Conservation (phyloP, 169 alveolate genomes). For the Eimeria acervulina region DNA sequence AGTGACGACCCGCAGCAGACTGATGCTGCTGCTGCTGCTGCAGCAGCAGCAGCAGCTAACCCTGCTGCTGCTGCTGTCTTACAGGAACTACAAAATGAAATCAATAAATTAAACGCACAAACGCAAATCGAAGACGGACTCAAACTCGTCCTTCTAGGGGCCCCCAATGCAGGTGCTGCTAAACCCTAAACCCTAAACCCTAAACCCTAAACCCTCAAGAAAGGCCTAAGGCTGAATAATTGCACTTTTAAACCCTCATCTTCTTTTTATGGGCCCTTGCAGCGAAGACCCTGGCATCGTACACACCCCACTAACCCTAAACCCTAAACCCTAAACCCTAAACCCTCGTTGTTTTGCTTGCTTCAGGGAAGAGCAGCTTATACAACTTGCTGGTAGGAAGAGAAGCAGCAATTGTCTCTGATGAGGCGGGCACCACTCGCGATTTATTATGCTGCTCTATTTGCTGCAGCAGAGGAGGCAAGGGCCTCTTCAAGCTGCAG, state of each 20-base stretch:
- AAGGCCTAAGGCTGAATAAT: neutral
- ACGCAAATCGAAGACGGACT: neutral
- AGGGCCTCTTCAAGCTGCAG: neutral
- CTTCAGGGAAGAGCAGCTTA: slow-evolving; percentile 64
- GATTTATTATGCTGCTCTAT: slow-evolving; percentile 18
- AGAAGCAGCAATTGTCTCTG: slow-evolving; percentile 69
- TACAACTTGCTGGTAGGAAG: slow-evolving; percentile 45
- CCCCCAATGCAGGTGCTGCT: slow-evolving; percentile 77
- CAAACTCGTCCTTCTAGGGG: slow-evolving; percentile 4
- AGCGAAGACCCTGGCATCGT: no score
- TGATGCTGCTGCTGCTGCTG: slow-evolving; percentile 39
- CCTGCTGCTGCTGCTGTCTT: neutral
- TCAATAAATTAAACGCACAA: neutral
- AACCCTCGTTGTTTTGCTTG: neutral
- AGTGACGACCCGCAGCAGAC: slow-evolving; percentile 62
- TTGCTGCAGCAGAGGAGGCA: slow-evolving; percentile 39
- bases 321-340: slow-evolving; percentile 36
- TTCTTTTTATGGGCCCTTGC: no score
- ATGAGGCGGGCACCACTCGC: slow-evolving; percentile 46
- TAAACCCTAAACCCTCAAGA: no score
- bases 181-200: slow-evolving; percentile 38
- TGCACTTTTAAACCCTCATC: no score
- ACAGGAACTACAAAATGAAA: neutral
- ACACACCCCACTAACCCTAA: slow-evolving; percentile 23
- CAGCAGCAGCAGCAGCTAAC: slow-evolving; percentile 7